Evolutionary conservation across 2,329 filamentous ascomycete genomes (phyloP).

Genomic region (Hyphodiscus sp.): DNA sequence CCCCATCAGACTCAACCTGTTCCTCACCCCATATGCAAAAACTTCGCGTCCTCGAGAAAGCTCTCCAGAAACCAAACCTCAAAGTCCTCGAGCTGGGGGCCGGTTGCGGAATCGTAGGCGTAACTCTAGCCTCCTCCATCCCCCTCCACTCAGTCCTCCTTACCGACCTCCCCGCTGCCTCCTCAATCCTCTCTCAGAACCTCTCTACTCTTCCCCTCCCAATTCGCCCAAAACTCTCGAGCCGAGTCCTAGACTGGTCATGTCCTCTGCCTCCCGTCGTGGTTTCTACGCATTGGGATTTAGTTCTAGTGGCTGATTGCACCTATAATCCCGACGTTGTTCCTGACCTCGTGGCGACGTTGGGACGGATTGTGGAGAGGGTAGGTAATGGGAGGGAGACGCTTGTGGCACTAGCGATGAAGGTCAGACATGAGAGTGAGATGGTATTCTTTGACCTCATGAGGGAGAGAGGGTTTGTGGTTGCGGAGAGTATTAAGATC

Average conservation of each 20-base stretch:
- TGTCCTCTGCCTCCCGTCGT: constrained; percentile 34
- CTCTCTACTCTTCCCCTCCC: constrained; percentile 3
- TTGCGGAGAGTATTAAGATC: constrained; percentile 15
- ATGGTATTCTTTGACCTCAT: constrained; percentile 59
- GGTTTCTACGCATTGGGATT: constrained; percentile 38
- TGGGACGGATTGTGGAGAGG: constrained; percentile 31
- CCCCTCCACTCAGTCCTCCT: constrained; percentile 41
- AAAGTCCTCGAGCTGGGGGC: constrained; percentile 59
- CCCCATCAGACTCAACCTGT: neutral
- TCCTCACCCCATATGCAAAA: constrained; percentile 3
- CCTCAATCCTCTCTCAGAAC: constrained; percentile 53
- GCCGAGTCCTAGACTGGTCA: constrained; percentile 57
- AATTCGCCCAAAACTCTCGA: constrained; percentile 33
- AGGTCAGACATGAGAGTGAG: constrained; percentile 61
- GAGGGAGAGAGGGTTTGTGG: constrained; percentile 23
- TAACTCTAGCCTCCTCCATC: constrained; percentile 43
- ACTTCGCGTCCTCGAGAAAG: constrained; percentile 12
- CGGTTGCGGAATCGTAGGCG: constrained; percentile 63
- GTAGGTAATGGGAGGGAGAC: constrained; percentile 4
- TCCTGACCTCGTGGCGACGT: constrained; percentile 53
- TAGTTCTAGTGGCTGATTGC: constrained; percentile 63
- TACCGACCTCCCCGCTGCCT: constrained; percentile 60
- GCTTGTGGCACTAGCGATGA: constrained; percentile 53
- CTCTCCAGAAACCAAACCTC: constrained; percentile 28
- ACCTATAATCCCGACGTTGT: constrained; percentile 67